phyloP scores from a whole-genome alignment of 179 eudicot species.

The Camellia oleifera region DNA sequence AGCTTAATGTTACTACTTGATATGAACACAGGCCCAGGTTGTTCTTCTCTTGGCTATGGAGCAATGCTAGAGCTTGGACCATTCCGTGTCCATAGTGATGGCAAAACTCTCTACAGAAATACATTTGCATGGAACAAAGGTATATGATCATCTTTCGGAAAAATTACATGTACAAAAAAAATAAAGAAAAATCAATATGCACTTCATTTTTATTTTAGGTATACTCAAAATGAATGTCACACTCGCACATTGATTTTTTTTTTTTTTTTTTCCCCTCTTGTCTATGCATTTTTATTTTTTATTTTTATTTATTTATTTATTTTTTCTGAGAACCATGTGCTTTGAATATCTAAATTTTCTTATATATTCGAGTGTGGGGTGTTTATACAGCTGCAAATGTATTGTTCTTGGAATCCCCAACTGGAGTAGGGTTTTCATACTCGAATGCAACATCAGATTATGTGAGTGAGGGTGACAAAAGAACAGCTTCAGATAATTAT shows the following conservation, averaged over 20 bases:
- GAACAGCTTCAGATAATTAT: slow-evolving; percentile 31
- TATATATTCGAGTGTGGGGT: not conserved
- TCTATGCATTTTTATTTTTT: no score
- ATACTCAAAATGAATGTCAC: no score
- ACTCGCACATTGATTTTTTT: no score
- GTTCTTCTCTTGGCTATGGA: slow-evolving; percentile 58
- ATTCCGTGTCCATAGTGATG: slow-evolving; percentile 45
- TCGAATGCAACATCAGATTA: slow-evolving; percentile 36
- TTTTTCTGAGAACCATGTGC: no score
- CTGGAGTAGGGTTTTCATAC: slow-evolving; percentile 49
- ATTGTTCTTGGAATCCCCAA: slow-evolving; percentile 45
- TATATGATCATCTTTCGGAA: not conserved
- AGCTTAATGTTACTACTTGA: not conserved
- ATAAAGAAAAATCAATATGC: no score
- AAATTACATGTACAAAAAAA: no score
- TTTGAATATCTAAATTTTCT: not conserved
- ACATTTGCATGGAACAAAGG: slow-evolving; percentile 45
- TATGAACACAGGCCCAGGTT: slow-evolving; percentile 37
- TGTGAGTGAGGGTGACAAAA: slow-evolving; percentile 26
- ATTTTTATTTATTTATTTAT: not conserved
- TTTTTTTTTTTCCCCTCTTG: no score
- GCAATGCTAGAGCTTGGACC: slow-evolving; percentile 57
- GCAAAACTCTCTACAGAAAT: slow-evolving; percentile 44
- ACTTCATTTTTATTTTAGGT: no score
- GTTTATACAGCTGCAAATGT: slow-evolving; percentile 33